A percentile compares a stretch with the other conserved stretches of the same genome.
Conservation (phyloP, 2,329 filamentous ascomycete species). For the Fusarium oligoseptatum region DNA sequence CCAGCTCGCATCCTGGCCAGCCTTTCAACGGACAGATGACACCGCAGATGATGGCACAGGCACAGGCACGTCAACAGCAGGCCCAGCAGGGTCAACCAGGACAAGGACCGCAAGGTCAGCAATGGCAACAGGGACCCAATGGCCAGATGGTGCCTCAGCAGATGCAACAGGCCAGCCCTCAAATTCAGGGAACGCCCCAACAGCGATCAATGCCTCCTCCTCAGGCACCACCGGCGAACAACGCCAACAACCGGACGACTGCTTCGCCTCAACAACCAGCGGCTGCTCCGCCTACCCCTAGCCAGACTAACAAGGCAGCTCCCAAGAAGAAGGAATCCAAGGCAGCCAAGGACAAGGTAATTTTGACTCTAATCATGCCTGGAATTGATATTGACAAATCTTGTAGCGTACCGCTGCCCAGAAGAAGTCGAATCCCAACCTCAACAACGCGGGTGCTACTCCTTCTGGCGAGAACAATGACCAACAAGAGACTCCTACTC, state of each 20-base stretch:
- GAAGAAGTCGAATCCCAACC: slow-evolving; percentile 73
- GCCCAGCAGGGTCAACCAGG: slow-evolving; percentile 54
- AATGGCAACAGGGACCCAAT: slow-evolving; percentile 58
- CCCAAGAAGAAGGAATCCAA: slow-evolving; percentile 83
- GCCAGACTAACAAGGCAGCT: slow-evolving; percentile 77
- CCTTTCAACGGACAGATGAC: slow-evolving; percentile 71
- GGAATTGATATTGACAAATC: slow-evolving; percentile 26
- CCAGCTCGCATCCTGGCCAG: slow-evolving; percentile 74
- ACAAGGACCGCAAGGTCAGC: slow-evolving; percentile 50
- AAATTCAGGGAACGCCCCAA: slow-evolving; percentile 77
- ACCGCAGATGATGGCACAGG: slow-evolving; percentile 70
- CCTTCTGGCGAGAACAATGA: slow-evolving; percentile 68
- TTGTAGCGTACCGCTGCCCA: slow-evolving; percentile 63
- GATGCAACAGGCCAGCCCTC: slow-evolving; percentile 58
- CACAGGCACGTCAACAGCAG: slow-evolving; percentile 51
- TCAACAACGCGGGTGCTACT: slow-evolving; percentile 64
- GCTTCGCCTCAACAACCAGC: slow-evolving; percentile 74
- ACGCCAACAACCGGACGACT: slow-evolving; percentile 67
- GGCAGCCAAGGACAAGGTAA: slow-evolving; percentile 77
- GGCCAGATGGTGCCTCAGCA: slow-evolving; percentile 57
- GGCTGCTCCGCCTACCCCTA: slow-evolving; percentile 81
- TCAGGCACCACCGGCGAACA: slow-evolving; percentile 68
- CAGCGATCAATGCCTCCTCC: slow-evolving; percentile 79
- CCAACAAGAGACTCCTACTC: slow-evolving; percentile 71
- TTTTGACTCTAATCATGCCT: slow-evolving; percentile 33